Evolutionary conservation across 805 yeast species (phyloP), one percentile per base, ranked within the genome.

Genomic region (Yarrowia divulgata): DNA sequence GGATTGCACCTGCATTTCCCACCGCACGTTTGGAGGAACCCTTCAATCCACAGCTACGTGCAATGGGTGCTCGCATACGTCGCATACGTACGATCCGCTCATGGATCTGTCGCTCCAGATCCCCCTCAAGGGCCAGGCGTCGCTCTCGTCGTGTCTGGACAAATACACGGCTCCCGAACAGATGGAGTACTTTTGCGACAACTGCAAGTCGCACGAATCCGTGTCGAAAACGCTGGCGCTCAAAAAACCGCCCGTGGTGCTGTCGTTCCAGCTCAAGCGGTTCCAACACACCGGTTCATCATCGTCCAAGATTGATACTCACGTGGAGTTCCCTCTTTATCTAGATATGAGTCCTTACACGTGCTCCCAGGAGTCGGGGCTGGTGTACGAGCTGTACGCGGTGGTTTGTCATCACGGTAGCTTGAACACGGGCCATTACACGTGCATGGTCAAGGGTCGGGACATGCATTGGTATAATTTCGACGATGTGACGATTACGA

Each of bases 401-500:
- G 86, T 93, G 40, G 89, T 95, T 10, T 87, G 92, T 74, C 99
- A 95, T 77, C 88, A 87, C 42, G 99, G 99, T 1, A 88, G 94
- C 19, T 95, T 94, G 8, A 92, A 92, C 76, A 95, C 98, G 1
- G 99, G 99, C 12, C 99, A 95, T 78, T 95, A 95, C 77, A 85
- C 93, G 14, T 89, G 95, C 18, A 83, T 88, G 74, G 85, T 91
- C 71, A 94, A 93, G 76, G 85, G 83, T 68, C 81, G 85, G n/a
- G 84, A 85, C 50, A 90, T 92, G 60, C 83, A 85, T 74, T 95
- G 99, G 99, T 90, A 90, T 76, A 88, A 87, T 76, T 93, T 93
- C 77, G 97, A 95, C 76, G 99, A 95, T 79, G 87, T 95, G 18
- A 87, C 88, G 74, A 90, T 95, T 14, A 85, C 93, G 1, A 77